These are phyloP conservation scores for Blastobotrys muscicola DNA, from an alignment of 805 yeast species.

Conservation along the genomic window DNA sequence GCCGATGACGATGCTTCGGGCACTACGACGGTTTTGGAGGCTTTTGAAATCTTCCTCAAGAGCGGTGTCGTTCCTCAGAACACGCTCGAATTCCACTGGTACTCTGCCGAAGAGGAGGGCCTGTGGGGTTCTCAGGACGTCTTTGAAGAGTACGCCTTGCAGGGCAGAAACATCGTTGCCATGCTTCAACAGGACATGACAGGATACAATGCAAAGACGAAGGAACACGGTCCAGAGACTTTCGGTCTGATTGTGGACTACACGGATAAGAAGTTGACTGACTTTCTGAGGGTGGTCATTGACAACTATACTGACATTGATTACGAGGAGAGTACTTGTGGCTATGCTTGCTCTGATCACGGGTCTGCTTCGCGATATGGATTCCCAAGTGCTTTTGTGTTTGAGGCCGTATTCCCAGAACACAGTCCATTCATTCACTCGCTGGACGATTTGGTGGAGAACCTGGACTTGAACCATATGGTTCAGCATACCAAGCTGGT, in stretches of 20 bases:
- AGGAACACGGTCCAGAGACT: conserved; percentile 43
- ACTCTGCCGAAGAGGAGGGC: conserved; percentile 89
- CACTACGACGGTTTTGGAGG: conserved; percentile 62
- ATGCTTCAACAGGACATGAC: conserved; percentile 93
- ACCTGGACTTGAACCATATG: conserved; percentile 67
- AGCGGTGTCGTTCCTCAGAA: conserved; percentile 43
- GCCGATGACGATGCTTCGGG: conserved; percentile 93
- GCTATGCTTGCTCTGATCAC: conserved; percentile 87
- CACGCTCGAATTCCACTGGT: conserved; percentile 85
- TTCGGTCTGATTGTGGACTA: conserved; percentile 70
- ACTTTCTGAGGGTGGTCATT: conserved; percentile 50
- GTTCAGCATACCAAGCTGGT: conserved; percentile 69
- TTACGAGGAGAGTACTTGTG: conserved; percentile 63
- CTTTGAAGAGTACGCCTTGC: conserved; percentile 40
- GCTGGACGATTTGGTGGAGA: conserved; percentile 66
- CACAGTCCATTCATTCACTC: conserved; percentile 59
- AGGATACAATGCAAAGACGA: conserved; percentile 40
- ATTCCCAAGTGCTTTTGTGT: conserved; percentile 68
- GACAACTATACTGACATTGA: conserved; percentile 54
- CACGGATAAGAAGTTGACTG: conserved; percentile 42
- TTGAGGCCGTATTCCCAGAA: conserved; percentile 58
- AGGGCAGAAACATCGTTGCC: conserved; percentile 47
- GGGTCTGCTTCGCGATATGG: conserved; percentile 72
- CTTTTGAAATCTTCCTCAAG: conserved; percentile 49
- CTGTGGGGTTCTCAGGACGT: conserved; percentile 73